A percentile compares a stretch with the other conserved stretches of the same genome.
Evolutionary conservation across 148 eudicot species (phyloP).

Genomic region (Vaccinium vitisidaea): DNA sequence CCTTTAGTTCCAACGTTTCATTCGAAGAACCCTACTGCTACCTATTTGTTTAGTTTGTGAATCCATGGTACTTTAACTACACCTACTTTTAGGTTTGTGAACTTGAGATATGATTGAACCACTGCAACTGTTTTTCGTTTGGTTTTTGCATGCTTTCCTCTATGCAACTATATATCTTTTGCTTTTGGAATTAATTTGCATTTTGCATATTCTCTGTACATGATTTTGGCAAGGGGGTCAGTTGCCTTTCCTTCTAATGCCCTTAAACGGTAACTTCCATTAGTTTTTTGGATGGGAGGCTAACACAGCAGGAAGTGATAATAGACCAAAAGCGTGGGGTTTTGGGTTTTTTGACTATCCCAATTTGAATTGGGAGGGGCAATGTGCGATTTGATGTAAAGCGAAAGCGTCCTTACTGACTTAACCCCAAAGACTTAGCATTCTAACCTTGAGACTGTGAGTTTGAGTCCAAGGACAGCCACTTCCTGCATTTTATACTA

Average conservation of each 20-base stretch:
- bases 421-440: not conserved
- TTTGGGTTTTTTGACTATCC: too few species aligned
- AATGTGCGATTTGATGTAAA: not conserved
- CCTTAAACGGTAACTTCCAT: not conserved
- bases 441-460: not conserved
- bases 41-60: not conserved
- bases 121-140: too few species aligned
- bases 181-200: not conserved
- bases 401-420: not conserved
- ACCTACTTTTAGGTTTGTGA: not conserved
- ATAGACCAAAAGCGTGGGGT: too few species aligned
- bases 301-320: too few species aligned
- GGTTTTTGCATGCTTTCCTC: too few species aligned
- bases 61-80: not conserved
- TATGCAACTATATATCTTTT: not conserved
- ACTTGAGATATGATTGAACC: too few species aligned
- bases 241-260: not conserved
- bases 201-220: not conserved
- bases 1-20: not conserved
- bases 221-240: not conserved
- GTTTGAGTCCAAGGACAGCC: not conserved
- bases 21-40: not conserved
- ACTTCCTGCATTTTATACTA: not conserved
- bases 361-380: not conserved
- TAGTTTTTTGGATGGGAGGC: not conserved